A percentile compares a stretch with the other conserved stretches of the same genome.
Evolutionary conservation across 1,284 basidiomycete species (phyloP).

Genomic region (Malassezia japonica): DNA sequence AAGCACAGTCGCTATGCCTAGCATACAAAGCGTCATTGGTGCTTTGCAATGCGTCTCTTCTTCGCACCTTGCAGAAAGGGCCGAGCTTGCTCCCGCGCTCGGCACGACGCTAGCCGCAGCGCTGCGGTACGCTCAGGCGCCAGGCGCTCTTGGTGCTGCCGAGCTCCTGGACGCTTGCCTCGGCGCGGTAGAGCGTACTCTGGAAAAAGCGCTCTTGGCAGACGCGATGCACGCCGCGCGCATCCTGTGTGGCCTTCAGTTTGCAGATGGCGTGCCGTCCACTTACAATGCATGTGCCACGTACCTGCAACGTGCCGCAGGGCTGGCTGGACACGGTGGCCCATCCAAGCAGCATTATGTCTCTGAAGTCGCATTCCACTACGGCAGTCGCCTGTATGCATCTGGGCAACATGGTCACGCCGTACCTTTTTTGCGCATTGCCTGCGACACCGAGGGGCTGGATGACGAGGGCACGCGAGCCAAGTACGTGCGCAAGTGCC

Average conservation of each 20-base stretch:
- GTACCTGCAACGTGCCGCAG: background rate
- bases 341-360: slow-evolving; percentile 18
- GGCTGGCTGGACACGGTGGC: background rate
- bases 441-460: background rate
- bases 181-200: too few relatives aligned
- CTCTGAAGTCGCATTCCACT: slow-evolving; percentile 48
- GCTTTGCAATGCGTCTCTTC: too few relatives aligned
- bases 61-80: background rate
- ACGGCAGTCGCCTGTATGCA: slow-evolving; percentile 48
- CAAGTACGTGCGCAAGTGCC: slow-evolving; percentile 19
- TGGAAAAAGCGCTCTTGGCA: too few relatives aligned
- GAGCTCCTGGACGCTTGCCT: too few relatives aligned
- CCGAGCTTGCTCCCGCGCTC: too few relatives aligned
- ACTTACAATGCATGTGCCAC: background rate
- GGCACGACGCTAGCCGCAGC: too few relatives aligned
- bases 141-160: too few relatives aligned
- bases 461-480: slow-evolving; percentile 3
- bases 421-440: slow-evolving; percentile 23
- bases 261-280: background rate
- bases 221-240: slow-evolving; percentile 2
- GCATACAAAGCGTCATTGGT: background rate
- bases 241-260: background rate
- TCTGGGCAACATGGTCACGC: slow-evolving; percentile 33
- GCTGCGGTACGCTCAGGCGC: too few relatives aligned
- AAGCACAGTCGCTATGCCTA: too few relatives aligned